Evolutionary conservation across 805 yeast species (phyloP).

Genomic region (Jamesozyma piceae): DNA sequence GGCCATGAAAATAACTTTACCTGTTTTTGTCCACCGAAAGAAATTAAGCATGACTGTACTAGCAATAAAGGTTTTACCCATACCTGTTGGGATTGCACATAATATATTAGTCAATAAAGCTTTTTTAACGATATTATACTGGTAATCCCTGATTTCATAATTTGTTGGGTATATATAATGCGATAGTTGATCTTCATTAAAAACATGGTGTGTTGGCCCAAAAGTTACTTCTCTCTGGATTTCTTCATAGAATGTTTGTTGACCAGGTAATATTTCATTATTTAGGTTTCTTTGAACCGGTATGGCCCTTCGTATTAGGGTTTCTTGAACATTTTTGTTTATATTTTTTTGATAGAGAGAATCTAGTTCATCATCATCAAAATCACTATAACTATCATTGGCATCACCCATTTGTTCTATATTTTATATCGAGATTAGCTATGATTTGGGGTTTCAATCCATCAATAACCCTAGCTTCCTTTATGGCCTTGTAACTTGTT

Average conservation of each 20-base stretch:
- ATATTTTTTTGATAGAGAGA: slow-evolving; percentile 27
- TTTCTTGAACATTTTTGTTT: slow-evolving; percentile 27
- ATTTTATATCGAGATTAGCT: too few relatives aligned
- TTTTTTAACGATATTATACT: slow-evolving; percentile 63
- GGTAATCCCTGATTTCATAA: slow-evolving; percentile 78
- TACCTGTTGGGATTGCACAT: slow-evolving; percentile 93
- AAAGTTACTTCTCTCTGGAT: slow-evolving; percentile 28
- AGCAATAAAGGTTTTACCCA: slow-evolving; percentile 95
- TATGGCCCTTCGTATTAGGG: slow-evolving; percentile 21
- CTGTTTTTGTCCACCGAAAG: slow-evolving; percentile 69
- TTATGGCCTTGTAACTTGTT: background rate
- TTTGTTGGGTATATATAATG: slow-evolving; percentile 79
- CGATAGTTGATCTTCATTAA: slow-evolving; percentile 33
- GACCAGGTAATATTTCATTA: slow-evolving; percentile 27
- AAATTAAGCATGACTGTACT: slow-evolving; percentile 87
- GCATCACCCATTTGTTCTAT: background rate
- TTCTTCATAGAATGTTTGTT: slow-evolving; percentile 31
- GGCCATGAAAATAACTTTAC: slow-evolving; percentile 88
- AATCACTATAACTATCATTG: slow-evolving; percentile 14
- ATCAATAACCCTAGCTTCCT: background rate
- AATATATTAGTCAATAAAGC: slow-evolving; percentile 66
- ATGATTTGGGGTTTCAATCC: background rate
- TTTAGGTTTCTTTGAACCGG: slow-evolving; percentile 32
- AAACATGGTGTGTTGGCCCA: slow-evolving; percentile 43
- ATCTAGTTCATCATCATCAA: slow-evolving; percentile 28